These are phyloP conservation scores for Hypoxylon fragiforme DNA, from an alignment of 495 filamentous ascomycete genomes.

Conservation along the genomic window DNA sequence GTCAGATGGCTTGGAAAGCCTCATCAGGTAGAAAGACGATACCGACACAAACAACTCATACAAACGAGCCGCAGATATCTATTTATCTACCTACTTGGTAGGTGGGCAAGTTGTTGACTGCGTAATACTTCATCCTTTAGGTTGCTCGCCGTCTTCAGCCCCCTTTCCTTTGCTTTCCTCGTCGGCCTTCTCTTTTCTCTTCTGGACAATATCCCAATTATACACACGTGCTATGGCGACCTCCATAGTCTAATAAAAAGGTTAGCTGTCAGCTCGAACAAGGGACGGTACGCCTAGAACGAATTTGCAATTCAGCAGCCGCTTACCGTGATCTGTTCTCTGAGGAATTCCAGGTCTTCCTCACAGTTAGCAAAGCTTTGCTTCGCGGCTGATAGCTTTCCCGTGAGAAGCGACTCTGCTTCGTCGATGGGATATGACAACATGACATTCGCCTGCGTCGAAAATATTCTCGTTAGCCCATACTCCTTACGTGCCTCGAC, in stretches of 20 bases:
- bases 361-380: conserved; percentile 80
- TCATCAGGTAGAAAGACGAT: conserved; percentile 1
- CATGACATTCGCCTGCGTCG: conserved; percentile 92
- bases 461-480: conserved; percentile 8
- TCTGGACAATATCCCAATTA: conserved; percentile 96
- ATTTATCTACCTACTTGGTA: too few relatives aligned
- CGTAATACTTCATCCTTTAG: conserved; percentile 32
- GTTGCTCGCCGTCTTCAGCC: conserved; percentile 36
- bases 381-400: conserved; percentile 80
- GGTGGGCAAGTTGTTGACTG: too few relatives aligned
- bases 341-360: conserved; percentile 93
- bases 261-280: conserved; percentile 35
- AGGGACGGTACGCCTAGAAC: too few relatives aligned
- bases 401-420: conserved; percentile 74
- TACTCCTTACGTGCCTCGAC: neutral
- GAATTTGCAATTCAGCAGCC: too few relatives aligned
- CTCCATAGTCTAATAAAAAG: conserved; percentile 74
- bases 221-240: conserved; percentile 96
- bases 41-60: conserved; percentile 1
- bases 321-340: conserved; percentile 94
- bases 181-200: conserved; percentile 84
- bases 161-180: conserved; percentile 53
- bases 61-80: too few relatives aligned
- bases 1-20: too few relatives aligned
- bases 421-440: conserved; percentile 88